phyloP scores from a whole-genome alignment of 768 basidiomycete species.

The Hydnum rufescens region DNA sequence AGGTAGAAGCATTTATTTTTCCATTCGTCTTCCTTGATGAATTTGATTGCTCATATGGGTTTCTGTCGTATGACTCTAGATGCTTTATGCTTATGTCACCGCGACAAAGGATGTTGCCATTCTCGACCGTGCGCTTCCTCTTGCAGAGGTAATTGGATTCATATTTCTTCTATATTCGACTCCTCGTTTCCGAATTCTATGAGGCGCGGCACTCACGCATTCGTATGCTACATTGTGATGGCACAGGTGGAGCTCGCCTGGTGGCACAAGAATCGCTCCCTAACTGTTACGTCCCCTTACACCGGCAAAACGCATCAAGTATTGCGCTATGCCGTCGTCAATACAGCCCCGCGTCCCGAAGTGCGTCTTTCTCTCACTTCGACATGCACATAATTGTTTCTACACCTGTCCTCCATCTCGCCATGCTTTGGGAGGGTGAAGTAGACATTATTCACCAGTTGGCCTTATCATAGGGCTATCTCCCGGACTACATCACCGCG shows the following conservation, averaged over 20 bases:
- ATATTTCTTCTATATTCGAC: neutral
- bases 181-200: neutral
- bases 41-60: neutral
- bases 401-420: neutral
- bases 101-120: constrained; percentile 55
- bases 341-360: constrained; percentile 78
- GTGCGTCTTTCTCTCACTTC: constrained; percentile 26
- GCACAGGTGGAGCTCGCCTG: constrained; percentile 55
- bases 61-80: constrained; percentile 24
- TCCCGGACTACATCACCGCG: constrained; percentile 57
- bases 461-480: constrained; percentile 14
- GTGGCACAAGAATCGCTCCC: constrained; percentile 61
- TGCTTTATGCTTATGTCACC: constrained; percentile 71
- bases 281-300: constrained; percentile 48
- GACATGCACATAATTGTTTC: neutral
- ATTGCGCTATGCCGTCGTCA: constrained; percentile 57
- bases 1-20: constrained; percentile 24
- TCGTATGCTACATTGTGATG: neutral
- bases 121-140: constrained; percentile 57
- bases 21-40: neutral
- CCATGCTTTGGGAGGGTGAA: neutral
- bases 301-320: constrained; percentile 45
- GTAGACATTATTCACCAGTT: neutral
- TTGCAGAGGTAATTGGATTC: constrained; percentile 43
- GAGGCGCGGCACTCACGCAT: neutral